These are phyloP conservation scores for Neonectria hederae DNA, from an alignment of 2,329 filamentous ascomycete species.

Conservation along the genomic window DNA sequence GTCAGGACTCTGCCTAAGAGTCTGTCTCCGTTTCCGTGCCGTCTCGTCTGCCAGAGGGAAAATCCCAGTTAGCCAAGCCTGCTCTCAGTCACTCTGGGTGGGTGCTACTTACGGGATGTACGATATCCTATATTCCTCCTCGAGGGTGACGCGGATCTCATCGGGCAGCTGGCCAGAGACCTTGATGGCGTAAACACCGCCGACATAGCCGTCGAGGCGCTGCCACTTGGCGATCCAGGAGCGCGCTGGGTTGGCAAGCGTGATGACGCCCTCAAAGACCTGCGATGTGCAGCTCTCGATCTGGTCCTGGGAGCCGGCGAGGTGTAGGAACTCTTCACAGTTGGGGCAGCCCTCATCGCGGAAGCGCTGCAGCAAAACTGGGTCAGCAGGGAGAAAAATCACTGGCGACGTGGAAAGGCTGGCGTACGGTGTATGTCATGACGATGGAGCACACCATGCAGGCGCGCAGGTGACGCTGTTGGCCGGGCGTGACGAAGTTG, in stretches of 20 bases:
- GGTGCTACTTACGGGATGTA: slow-evolving; percentile 66
- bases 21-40: slow-evolving; percentile 64
- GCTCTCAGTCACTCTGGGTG: background rate
- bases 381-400: slow-evolving; percentile 21
- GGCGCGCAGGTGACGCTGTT: slow-evolving; percentile 88
- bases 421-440: slow-evolving; percentile 76
- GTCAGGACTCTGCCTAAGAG: slow-evolving; percentile 42
- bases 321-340: slow-evolving; percentile 91
- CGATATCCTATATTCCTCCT: slow-evolving; percentile 70
- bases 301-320: slow-evolving; percentile 79
- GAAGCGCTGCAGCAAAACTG: slow-evolving; percentile 72
- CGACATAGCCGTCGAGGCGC: slow-evolving; percentile 86
- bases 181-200: slow-evolving; percentile 93
- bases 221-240: slow-evolving; percentile 99
- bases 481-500: slow-evolving; percentile 76
- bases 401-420: slow-evolving; percentile 8
- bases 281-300: slow-evolving; percentile 95
- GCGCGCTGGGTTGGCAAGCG: slow-evolving; percentile 79
- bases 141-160: slow-evolving; percentile 67
- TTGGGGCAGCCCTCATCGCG: slow-evolving; percentile 90
- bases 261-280: slow-evolving; percentile 93
- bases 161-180: slow-evolving; percentile 83
- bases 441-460: slow-evolving; percentile 99
- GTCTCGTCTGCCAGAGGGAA: slow-evolving; percentile 56
- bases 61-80: slow-evolving; percentile 18